A percentile compares a stretch with the other conserved stretches of the same genome.
Evolutionary conservation across 129 eudicot genomes (phyloP).

Genomic region (Centella asiatica): DNA sequence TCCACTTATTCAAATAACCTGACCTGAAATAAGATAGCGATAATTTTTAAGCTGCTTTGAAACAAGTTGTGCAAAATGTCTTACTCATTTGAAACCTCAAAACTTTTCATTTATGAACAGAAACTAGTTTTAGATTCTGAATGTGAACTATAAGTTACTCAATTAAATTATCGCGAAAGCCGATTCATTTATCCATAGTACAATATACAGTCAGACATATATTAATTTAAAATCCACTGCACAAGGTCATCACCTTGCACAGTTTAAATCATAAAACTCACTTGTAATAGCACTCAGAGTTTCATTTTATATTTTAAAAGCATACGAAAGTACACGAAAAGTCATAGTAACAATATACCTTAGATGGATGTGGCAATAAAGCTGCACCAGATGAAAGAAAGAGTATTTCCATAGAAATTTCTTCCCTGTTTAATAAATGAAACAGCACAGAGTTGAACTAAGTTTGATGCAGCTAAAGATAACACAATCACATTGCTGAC

Average conservation of each 20-base stretch:
- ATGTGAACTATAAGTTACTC: neutral
- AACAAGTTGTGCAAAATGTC: too few relatives aligned
- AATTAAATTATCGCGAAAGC: too few relatives aligned
- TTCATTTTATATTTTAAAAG: neutral
- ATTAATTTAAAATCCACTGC: neutral
- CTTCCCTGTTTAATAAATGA: conserved; percentile 34
- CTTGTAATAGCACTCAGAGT: neutral
- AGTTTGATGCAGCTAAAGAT: neutral
- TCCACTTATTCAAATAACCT: too few relatives aligned
- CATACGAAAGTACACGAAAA: neutral
- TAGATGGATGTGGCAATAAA: conserved; percentile 59
- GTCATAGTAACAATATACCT: conserved; percentile 35
- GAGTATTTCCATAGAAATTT: conserved; percentile 22
- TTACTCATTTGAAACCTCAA: neutral
- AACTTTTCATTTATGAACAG: neutral
- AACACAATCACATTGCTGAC: neutral
- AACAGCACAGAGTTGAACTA: conserved; percentile 1
- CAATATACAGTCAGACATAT: too few relatives aligned
- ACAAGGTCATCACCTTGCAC: neutral
- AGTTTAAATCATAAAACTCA: neutral
- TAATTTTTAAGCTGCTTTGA: too few relatives aligned
- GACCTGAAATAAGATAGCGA: too few relatives aligned
- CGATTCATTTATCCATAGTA: too few relatives aligned
- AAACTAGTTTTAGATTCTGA: neutral
- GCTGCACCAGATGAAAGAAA: conserved; percentile 62